Evolutionary conservation across 345 rosid species (phyloP).

Genomic region (Brassica nigra): DNA sequence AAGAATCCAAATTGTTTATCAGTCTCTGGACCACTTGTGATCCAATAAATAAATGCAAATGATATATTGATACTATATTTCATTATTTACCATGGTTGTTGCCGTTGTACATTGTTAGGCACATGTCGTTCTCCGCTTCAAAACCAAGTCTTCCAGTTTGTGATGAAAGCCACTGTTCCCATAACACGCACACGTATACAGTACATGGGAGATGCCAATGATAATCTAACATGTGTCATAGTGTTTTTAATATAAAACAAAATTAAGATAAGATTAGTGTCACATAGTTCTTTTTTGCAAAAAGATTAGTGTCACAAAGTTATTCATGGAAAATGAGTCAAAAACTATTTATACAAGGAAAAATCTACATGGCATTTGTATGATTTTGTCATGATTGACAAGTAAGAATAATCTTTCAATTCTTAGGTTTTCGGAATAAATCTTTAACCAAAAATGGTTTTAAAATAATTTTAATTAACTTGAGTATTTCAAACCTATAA

Average conservation of each 20-base stretch:
- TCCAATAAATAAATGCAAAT: constrained; percentile 13
- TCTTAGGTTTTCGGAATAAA: neutral
- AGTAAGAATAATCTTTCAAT: neutral
- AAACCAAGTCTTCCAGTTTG: constrained; percentile 19
- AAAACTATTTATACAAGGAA: neutral
- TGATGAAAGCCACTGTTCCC: constrained; percentile 31
- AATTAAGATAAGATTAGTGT: constrained; percentile 6
- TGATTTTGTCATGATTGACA: constrained; percentile 22
- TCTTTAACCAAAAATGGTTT: neutral
- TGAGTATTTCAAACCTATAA: too few relatives aligned
- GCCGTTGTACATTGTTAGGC: constrained; percentile 21
- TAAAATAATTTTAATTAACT: too few relatives aligned
- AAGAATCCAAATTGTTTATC: constrained; percentile 23
- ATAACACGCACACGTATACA: constrained; percentile 26
- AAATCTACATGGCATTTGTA: neutral
- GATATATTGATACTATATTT: neutral
- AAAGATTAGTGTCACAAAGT: constrained; percentile 7
- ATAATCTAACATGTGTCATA: neutral
- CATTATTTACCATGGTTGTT: neutral
- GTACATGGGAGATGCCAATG: constrained; percentile 24
- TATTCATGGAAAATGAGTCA: neutral
- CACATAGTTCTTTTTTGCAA: neutral
- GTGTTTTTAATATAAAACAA: neutral
- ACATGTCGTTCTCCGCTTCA: constrained; percentile 24
- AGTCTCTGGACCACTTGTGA: constrained; percentile 12